Conservation (phyloP, 2,329 filamentous ascomycete species). For the Penicillium sclerotigenum region DNA sequence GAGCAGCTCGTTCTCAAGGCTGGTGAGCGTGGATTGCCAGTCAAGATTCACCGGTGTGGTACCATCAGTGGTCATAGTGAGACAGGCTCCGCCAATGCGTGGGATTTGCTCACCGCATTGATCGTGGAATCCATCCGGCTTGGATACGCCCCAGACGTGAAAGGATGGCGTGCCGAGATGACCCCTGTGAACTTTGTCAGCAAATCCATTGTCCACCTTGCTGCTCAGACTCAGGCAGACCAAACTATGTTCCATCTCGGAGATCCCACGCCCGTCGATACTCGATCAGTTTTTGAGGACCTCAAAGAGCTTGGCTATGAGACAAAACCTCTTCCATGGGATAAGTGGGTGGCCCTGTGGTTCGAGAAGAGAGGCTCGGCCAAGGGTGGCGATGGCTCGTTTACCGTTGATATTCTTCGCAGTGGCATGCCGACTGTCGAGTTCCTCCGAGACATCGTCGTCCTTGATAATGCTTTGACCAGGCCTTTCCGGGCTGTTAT, state of each 20-base stretch:
- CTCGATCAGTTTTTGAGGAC: constrained; percentile 61
- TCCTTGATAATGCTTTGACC: constrained; percentile 69
- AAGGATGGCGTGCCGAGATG: constrained; percentile 78
- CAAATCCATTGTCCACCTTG: constrained; percentile 67
- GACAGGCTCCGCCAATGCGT: constrained; percentile 73
- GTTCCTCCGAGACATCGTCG: constrained; percentile 66
- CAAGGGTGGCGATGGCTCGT: constrained; percentile 66
- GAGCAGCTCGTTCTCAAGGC: constrained; percentile 72
- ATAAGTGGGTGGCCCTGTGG: constrained; percentile 74
- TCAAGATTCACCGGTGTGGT: constrained; percentile 68
- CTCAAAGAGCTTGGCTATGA: constrained; percentile 67
- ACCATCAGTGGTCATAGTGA: constrained; percentile 76
- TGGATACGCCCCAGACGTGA: constrained; percentile 66
- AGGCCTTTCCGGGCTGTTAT: constrained; percentile 57
- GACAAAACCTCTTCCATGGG: constrained; percentile 64
- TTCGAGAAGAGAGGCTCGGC: constrained; percentile 63
- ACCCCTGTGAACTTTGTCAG: constrained; percentile 80
- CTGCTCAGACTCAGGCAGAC: constrained; percentile 59
- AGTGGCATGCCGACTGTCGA: constrained; percentile 76
- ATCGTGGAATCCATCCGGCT: constrained; percentile 74
- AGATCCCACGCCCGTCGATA: constrained; percentile 68
- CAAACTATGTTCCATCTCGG: constrained; percentile 72
- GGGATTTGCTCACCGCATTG: constrained; percentile 72
- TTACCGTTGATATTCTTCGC: constrained; percentile 74
- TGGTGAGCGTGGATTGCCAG: constrained; percentile 64